Conservation (phyloP, 164 flowering plant species). For the Macadamia tetraphylla region DNA sequence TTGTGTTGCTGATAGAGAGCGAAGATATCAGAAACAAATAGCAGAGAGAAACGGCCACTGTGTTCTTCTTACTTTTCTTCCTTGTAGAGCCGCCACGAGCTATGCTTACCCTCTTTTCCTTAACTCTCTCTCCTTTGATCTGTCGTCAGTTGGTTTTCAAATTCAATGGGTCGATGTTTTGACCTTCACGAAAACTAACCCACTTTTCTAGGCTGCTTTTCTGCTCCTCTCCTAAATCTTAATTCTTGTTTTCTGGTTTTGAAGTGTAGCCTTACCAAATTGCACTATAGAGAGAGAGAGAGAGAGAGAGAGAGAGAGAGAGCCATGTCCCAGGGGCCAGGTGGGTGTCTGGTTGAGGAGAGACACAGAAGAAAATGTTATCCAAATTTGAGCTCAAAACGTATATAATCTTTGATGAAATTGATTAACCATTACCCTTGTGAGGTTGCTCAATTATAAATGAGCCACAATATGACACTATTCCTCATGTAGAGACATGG, state of each 20-base stretch:
- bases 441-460: too few species aligned
- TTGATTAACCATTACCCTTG: too few species aligned
- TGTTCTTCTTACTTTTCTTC: neutral
- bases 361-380: too few species aligned
- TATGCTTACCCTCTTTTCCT: neutral
- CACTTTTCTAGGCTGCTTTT: slow-evolving; percentile 55
- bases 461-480: too few species aligned
- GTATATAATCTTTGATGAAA: too few species aligned
- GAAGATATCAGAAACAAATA: neutral
- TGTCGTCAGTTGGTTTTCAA: slow-evolving; percentile 10
- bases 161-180: slow-evolving; percentile 37
- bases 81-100: too few species aligned
- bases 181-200: slow-evolving; percentile 51
- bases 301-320: neutral
- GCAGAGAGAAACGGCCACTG: slow-evolving; percentile 9
- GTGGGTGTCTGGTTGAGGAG: too few species aligned
- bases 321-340: too few species aligned
- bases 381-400: too few species aligned
- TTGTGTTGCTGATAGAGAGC: slow-evolving; percentile 11
- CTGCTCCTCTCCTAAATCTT: neutral
- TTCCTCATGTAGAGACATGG: too few species aligned
- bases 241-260: slow-evolving; percentile 14
- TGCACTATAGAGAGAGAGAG: neutral
- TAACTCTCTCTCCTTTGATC: slow-evolving; percentile 2
- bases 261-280: slow-evolving; percentile 6